Base-by-base conservation (phyloP, 805 yeast species). In the Ogataea pignaliae region DNA sequence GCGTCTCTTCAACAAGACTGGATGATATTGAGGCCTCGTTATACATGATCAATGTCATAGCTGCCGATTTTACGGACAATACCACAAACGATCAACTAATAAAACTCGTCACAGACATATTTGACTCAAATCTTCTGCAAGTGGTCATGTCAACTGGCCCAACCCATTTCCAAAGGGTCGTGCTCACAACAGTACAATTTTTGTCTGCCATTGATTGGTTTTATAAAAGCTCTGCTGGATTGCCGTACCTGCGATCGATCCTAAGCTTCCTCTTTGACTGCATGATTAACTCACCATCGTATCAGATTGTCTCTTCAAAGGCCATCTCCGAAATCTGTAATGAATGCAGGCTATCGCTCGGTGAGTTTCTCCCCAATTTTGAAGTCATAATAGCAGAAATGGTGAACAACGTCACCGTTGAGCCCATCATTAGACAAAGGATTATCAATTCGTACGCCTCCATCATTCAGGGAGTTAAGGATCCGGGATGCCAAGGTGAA, bases 391-490 rank as follows among this genome's bases (percentile, higher is more conserved):
- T 80, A 7, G 51, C 65, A 9, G 75, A 73, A 39, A 72, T 79
- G 75, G 56, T 81, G 10, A 60, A 60, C 12, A 69, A 71, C 41
- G 45, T 58, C 0, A 45, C 56, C 0, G 61, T 74, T 12, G 78
- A 71, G 43, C 50, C 72, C 18, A 59, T 75, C 38, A 75, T 79
- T 4, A 64, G 86, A 49, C 81, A 81, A 54, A 68, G 86, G 46
- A 68, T 85, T 60, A 70, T 78, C 33, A 76, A 79, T 47, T 73
- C 90, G 0, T 76, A 79, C 55, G 74, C 84, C 4, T 81, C 82
- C 14, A 78, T 85, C 37, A 69, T 82, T 28, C 83, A 80, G 54
- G 70, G 79, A 18, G 61, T 75, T 26, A 67, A 69, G 26, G 70
- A 76, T 37, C 81, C 85, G 0, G 56, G 52, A 8, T 48, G 57